Evolutionary conservation across 1,284 basidiomycete species (phyloP), one percentile per base, ranked within the genome.

Genomic region (Rhodotorula sp.): DNA sequence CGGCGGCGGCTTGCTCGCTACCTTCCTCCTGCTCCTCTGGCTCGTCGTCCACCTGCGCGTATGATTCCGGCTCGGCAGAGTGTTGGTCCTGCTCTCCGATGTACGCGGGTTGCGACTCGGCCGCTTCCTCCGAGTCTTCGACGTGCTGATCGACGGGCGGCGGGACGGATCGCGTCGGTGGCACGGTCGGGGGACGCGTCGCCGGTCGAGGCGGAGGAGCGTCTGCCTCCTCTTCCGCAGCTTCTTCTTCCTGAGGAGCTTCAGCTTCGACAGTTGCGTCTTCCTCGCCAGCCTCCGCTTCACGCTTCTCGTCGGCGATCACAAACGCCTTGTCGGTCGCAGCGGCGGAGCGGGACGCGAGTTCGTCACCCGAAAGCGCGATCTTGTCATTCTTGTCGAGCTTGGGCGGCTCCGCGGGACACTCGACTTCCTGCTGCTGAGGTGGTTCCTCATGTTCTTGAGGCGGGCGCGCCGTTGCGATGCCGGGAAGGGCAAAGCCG

Each of bases 141-240:
- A 5, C 54, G 8, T 67, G 56, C 4, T 52, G 62, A 2, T 47
- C 63, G 1, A 58, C 67, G 3, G 72, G 67, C 6, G 58, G 62
- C 5, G 75, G 70, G 5, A 72, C 34, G 1, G 72, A 72, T 1
- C 66, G 66, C 23, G 63, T 56, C 46, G 72, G 75, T 20, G 69
- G 67, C 20, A 49, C 31, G 6, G 66, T 61, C 31, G 70, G 56
- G 10, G 67, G 69, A 6, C 70, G 58, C 16, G 49, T 81, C 16
- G 79, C 81, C 5, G 84, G 82, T 65, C 83, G 81, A 15, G 82
- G 81, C 0, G 81, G 81, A 23, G 85, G 70, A 88, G 85, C 2
- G 87, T 87, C 78, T 89, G 89, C 77, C 88, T 82, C 34, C 86
- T 64, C 80, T 87, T 86, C 3, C 86, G 86, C 57, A 89, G 79